Base-by-base conservation (phyloP, 345 rosid genomes). In the Citrus reticulata region DNA sequence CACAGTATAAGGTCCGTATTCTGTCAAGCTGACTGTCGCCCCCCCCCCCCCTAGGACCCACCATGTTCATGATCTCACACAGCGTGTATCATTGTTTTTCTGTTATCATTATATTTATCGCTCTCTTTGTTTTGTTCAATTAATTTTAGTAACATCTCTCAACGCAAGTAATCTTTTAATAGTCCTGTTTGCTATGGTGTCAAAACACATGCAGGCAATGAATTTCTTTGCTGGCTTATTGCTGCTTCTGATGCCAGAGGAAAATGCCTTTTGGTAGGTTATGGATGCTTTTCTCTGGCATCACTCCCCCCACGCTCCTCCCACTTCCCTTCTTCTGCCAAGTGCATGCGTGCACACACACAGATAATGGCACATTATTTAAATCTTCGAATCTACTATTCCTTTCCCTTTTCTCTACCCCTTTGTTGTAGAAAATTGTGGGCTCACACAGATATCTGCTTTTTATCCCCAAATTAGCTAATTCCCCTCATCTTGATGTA, bases 231-330 rank as follows among this genome's bases (percentile, higher is more conserved):
- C 98, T 85, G 99, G 99, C 40, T 66, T 93, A 68, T 89, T 96
- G 84, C 92, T 96, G 83, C 97, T 96, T 64, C 77, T 96, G 88
- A 96, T 96, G 98, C 98, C 99, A 7, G 99, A 96, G 84, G 99
- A 96, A 84, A 92, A 96, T 86, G 99, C 99, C 65, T 96, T 96
- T 87, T 96, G 99, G 99, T 96, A 93, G 71, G 88, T 89, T 83
- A 74, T 62, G 65, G 82, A 79, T 77, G 80, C 73, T 75, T 75
- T 58, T 74, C 66, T 51, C 40, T 29, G 2, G 20, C 68, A 32
- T 22, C 74, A 29, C 22, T 51, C 11, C 59, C 19, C 39, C 40
- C 68, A 65, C 1, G 2, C 17, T 30, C 62, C 62, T 72, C 30
- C 76, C 68, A 51, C 74, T 75, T 46, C 73, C 29, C 42, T 25